These are phyloP conservation scores for Meredithiella fracta DNA, from an alignment of 2,329 filamentous ascomycete genomes.

Conservation along the genomic window DNA sequence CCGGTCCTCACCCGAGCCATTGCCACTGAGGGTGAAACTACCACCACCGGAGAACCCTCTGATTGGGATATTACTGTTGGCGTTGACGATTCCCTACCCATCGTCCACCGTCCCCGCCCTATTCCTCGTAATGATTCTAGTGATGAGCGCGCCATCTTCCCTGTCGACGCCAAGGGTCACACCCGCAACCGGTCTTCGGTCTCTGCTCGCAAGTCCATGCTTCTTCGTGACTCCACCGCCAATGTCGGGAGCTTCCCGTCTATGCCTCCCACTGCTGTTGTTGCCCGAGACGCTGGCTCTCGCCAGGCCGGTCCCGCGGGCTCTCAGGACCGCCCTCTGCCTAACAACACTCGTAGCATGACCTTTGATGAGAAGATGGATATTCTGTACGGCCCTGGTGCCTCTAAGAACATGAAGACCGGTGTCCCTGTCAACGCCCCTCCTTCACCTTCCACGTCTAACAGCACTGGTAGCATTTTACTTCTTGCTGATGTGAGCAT, in stretches of 20 bases:
- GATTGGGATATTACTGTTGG: conserved; percentile 7
- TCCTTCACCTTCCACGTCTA: conserved; percentile 15
- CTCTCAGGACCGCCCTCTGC: conserved; percentile 25
- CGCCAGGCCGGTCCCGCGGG: conserved; percentile 1
- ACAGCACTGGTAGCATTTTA: conserved; percentile 23
- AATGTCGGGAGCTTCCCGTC: conserved; percentile 35
- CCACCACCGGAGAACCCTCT: conserved; percentile 3
- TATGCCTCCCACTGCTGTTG: conserved; percentile 22
- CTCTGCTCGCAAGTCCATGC: conserved; percentile 25
- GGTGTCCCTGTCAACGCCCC: conserved; percentile 3
- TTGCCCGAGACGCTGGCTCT: neutral
- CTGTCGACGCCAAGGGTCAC: conserved; percentile 27
- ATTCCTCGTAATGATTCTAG: conserved; percentile 32
- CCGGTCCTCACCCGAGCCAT: neutral
- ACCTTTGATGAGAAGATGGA: conserved; percentile 41
- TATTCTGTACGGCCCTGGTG: conserved; percentile 22
- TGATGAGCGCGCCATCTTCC: conserved; percentile 31
- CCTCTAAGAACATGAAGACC: conserved; percentile 19
- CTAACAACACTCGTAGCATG: conserved; percentile 41
- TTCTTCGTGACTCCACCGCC: conserved; percentile 20
- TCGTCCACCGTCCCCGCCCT: conserved; percentile 39
- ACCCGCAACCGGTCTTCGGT: conserved; percentile 29
- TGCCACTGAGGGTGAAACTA: neutral
- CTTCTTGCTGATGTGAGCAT: conserved; percentile 18
- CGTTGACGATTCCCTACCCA: conserved; percentile 17